Evolutionary conservation across 441 rosid genomes (phyloP).

Genomic region (Viola pubescens): DNA sequence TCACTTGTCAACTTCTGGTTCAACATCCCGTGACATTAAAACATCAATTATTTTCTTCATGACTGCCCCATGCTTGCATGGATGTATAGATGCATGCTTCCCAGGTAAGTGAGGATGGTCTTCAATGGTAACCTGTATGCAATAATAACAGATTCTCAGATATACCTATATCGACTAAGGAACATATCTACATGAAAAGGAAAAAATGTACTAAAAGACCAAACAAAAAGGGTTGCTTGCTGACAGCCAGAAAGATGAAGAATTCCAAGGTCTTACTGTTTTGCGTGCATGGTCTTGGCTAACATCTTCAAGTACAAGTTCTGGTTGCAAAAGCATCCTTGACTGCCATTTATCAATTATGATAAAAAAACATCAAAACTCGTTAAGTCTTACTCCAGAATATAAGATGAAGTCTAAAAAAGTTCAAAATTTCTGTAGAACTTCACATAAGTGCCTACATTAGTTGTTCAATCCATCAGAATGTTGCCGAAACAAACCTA

Average conservation of each 20-base stretch:
- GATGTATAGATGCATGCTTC: constrained; percentile 96
- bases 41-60: constrained; percentile 98
- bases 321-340: constrained; percentile 80
- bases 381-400: constrained; percentile 8
- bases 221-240: too few species aligned
- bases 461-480: background rate
- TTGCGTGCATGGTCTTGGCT: constrained; percentile 94
- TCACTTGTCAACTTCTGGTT: constrained; percentile 97
- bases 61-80: constrained; percentile 96
- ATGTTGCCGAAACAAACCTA: background rate
- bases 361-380: background rate
- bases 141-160: constrained; percentile 1
- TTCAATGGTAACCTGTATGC: constrained; percentile 87
- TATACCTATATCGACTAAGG: too few species aligned
- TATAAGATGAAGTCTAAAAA: background rate
- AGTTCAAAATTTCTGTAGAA: background rate
- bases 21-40: constrained; percentile 86
- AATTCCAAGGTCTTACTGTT: constrained; percentile 34
- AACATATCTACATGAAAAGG: too few species aligned
- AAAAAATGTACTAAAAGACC: too few species aligned
- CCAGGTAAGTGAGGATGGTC: constrained; percentile 96
- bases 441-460: too few species aligned
- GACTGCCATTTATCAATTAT: constrained; percentile 41
- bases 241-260: background rate
- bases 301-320: constrained; percentile 82